Evolutionary conservation across 257 asterid genomes (phyloP).

Genomic region (Petrea volubilis): DNA sequence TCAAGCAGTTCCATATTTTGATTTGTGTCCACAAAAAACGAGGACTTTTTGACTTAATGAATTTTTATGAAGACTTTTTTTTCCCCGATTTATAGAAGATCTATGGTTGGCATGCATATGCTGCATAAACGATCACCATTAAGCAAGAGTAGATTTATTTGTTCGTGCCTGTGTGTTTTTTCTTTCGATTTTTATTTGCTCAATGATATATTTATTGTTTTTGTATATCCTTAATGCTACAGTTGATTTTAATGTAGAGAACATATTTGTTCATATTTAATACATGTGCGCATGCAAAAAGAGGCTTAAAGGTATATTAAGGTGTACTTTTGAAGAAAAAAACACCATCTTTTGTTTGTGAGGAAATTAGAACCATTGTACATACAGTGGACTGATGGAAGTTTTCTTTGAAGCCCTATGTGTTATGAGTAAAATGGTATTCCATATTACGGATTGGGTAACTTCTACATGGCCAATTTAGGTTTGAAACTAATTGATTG

Average conservation of each 20-base stretch:
- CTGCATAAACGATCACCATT: not conserved
- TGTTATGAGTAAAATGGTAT: not conserved
- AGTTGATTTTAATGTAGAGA: not conserved
- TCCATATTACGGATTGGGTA: not conserved
- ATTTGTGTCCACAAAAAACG: not conserved
- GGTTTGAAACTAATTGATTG: conserved; percentile 6
- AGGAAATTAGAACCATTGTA: not conserved
- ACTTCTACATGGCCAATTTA: conserved; percentile 4
- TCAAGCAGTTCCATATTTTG: not conserved
- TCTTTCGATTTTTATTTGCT: not conserved
- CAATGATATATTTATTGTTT: not conserved
- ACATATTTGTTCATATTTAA: not conserved
- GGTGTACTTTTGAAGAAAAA: not conserved
- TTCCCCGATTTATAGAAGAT: not conserved
- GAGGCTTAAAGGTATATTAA: not conserved
- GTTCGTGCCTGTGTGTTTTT: not conserved
- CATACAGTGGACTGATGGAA: not conserved
- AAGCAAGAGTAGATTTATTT: not conserved
- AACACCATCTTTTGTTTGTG: not conserved
- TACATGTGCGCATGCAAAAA: not conserved
- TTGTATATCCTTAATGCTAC: not conserved
- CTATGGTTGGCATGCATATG: not conserved
- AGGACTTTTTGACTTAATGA: not conserved
- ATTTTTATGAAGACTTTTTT: not conserved
- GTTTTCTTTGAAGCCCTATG: not conserved